Conservation (phyloP, 495 filamentous ascomycete genomes). For the Pyronema omphalodes region DNA sequence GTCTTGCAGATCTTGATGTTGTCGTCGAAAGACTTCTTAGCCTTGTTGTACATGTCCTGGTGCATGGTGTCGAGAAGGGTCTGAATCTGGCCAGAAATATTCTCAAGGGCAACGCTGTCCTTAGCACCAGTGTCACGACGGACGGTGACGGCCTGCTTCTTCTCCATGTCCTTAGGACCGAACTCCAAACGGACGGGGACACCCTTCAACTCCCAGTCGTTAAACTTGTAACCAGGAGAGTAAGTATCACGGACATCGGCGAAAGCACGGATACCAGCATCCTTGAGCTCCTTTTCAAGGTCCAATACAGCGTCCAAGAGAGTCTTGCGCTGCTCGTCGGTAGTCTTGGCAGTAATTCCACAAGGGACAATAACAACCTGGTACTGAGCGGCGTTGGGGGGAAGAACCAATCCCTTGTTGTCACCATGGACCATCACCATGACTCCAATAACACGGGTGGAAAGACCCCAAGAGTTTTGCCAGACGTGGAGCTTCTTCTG, state of each 20-base stretch:
- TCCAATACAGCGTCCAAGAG: constrained; percentile 53
- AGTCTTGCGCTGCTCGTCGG: constrained; percentile 51
- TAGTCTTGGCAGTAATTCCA: constrained; percentile 70
- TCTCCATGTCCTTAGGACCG: constrained; percentile 77
- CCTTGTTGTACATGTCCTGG: constrained; percentile 62
- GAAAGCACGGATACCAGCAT: constrained; percentile 47
- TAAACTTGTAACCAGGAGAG: constrained; percentile 92
- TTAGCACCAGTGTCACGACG: constrained; percentile 80
- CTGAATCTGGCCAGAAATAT: constrained; percentile 52
- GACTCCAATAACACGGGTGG: constrained; percentile 84
- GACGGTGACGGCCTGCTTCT: constrained; percentile 62
- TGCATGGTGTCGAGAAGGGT: constrained; percentile 77
- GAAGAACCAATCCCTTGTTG: constrained; percentile 81
- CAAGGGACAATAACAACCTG: constrained; percentile 87
- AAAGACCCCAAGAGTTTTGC: constrained; percentile 98
- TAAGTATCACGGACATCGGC: constrained; percentile 69
- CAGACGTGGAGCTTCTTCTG: constrained; percentile 59
- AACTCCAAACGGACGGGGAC: constrained; percentile 86
- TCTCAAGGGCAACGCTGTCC: constrained; percentile 49
- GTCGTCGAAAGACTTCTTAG: constrained; percentile 50
- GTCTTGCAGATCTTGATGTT: constrained; percentile 66
- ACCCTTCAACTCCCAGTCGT: constrained; percentile 91
- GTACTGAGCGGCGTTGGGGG: constrained; percentile 61
- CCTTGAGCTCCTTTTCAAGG: constrained; percentile 43
- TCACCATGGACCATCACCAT: constrained; percentile 97